Conservation (phyloP, 2,329 filamentous ascomycete species). For the Penicillium sp. region DNA sequence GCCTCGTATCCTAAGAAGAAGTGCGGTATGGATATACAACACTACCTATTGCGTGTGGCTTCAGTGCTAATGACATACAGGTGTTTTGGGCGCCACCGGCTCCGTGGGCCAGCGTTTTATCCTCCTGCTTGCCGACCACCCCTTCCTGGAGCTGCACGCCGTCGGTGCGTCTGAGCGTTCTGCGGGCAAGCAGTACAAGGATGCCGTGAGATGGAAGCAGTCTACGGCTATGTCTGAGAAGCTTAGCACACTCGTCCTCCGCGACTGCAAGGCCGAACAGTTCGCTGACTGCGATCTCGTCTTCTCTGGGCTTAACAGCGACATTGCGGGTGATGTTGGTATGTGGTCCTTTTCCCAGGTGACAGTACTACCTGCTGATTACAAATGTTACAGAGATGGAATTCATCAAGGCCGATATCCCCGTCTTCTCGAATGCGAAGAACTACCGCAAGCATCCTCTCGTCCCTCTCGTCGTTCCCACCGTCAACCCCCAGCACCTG, state of each 20-base stretch:
- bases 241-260: slow-evolving; percentile 71
- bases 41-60: neutral
- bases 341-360: slow-evolving; percentile 31
- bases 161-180: slow-evolving; percentile 83
- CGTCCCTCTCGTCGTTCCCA: slow-evolving; percentile 87
- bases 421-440: slow-evolving; percentile 95
- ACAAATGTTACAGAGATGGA: slow-evolving; percentile 77
- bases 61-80: slow-evolving; percentile 31
- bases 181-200: slow-evolving; percentile 85
- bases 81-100: slow-evolving; percentile 82
- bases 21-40: slow-evolving; percentile 34
- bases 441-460: slow-evolving; percentile 87
- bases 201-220: slow-evolving; percentile 94
- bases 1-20: slow-evolving; percentile 32
- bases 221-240: slow-evolving; percentile 66
- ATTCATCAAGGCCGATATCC: slow-evolving; percentile 77
- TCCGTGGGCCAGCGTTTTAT: slow-evolving; percentile 95
- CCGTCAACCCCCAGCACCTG: slow-evolving; percentile 82
- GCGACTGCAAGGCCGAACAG: slow-evolving; percentile 70
- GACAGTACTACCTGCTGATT: no score
- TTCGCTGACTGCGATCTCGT: slow-evolving; percentile 87
- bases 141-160: slow-evolving; percentile 74
- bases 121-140: slow-evolving; percentile 78
- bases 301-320: slow-evolving; percentile 84
- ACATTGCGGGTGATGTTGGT: slow-evolving; percentile 88